These are phyloP conservation scores for Wickerhamomyces alni DNA, from an alignment of 805 yeast species.

Conservation along the genomic window DNA sequence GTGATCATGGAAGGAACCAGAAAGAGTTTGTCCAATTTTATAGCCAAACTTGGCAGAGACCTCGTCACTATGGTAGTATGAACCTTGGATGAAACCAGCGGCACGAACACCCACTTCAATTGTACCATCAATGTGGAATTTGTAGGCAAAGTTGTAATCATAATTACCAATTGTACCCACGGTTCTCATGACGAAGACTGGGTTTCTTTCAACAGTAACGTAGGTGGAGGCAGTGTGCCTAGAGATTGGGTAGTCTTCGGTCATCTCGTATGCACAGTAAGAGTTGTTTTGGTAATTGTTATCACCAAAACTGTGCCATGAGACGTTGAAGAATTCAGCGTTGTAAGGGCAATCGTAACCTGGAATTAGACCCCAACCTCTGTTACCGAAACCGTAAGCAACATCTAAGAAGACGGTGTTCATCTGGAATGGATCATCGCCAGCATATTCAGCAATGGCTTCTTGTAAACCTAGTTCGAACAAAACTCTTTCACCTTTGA, in stretches of 20 bases:
- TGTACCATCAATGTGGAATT: constrained; percentile 23
- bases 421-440: constrained; percentile 27
- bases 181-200: constrained; percentile 20
- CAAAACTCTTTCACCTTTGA: constrained; percentile 25
- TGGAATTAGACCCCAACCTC: constrained; percentile 23
- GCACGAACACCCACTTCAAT: constrained; percentile 24
- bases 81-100: constrained; percentile 26
- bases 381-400: constrained; percentile 25
- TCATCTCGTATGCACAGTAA: constrained; percentile 21
- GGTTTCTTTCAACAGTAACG: constrained; percentile 18
- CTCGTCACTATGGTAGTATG: constrained; percentile 16
- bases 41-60: constrained; percentile 18
- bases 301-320: constrained; percentile 22
- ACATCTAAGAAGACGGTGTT: constrained; percentile 21
- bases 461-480: constrained; percentile 25
- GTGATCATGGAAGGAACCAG: constrained; percentile 27
- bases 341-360: constrained; percentile 26
- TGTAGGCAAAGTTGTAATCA: constrained; percentile 21
- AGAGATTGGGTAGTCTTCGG: constrained; percentile 19
- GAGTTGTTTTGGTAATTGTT: constrained; percentile 22
- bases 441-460: constrained; percentile 26
- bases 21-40: constrained; percentile 16
- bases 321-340: constrained; percentile 23
- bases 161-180: constrained; percentile 23
- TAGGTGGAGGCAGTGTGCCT: constrained; percentile 18